Evolutionary conservation across 176 grass and related monocot genomes (phyloP).

Genomic region (Oryza longistaminata): DNA sequence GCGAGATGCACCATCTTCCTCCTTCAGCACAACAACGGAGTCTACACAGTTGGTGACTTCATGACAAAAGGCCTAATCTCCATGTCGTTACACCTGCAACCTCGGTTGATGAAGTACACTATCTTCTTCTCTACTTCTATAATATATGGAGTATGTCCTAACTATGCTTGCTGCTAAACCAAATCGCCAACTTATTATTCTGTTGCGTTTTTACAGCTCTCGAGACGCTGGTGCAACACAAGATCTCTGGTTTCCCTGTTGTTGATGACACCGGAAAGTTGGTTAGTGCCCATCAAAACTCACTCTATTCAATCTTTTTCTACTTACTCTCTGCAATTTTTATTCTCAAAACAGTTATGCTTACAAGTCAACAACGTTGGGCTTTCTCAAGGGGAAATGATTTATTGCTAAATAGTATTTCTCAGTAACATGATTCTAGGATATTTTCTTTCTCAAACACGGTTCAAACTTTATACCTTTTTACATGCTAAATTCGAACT

Average conservation of each 20-base stretch:
- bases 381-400: too few species aligned
- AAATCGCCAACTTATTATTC: constrained; percentile 10
- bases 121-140: not conserved
- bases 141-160: not conserved
- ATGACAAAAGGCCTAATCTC: constrained; percentile 80
- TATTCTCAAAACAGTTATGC: not conserved
- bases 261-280: constrained; percentile 77
- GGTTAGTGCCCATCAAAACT: constrained; percentile 41
- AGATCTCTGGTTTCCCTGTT: constrained; percentile 86
- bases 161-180: not conserved
- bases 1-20: not conserved
- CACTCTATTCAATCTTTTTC: not conserved
- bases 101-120: constrained; percentile 60
- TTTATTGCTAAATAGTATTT: not conserved
- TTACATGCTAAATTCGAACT: not conserved
- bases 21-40: constrained; percentile 61
- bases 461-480: not conserved
- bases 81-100: constrained; percentile 63
- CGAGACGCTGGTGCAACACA: constrained; percentile 68
- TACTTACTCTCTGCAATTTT: not conserved
- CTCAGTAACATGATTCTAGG: not conserved
- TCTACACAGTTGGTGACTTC: constrained; percentile 84
- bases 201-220: constrained; percentile 48
- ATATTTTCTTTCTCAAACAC: constrained; percentile 13
- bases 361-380: too few species aligned